Evolutionary conservation across 2,329 filamentous ascomycete genomes (phyloP), one percentile per base, ranked within the genome.

Genomic region (Leptographium galeiforme): DNA sequence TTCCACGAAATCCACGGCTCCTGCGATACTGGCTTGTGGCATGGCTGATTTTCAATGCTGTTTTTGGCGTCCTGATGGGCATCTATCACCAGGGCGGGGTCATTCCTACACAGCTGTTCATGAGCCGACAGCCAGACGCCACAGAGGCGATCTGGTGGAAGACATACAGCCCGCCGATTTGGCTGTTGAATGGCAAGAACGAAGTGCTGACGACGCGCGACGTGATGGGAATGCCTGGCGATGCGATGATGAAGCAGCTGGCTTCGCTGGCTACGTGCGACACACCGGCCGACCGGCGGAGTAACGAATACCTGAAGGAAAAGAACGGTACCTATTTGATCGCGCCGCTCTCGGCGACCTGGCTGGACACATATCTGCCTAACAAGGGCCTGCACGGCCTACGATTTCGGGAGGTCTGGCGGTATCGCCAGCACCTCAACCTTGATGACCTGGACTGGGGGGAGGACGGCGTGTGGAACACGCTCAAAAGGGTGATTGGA

Each of bases 61-160:
- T 78, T 6, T 72, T 89, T 4, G 86, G 85, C 5, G 63, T 84
- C 0, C 65, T 91, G 48, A 89, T 90, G 84, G 87, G 87, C n/a
- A 71, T 80, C 5, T 91, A 88, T 63, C 87, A 91, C 65, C 87
- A 91, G 68, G 87, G 84, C 33, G 87, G 87, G 45, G 79, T 90
- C 32, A 76, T 91, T 1, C 84, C 86, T 0, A 81, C 80, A 8
- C 87, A 91, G 62, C 79, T 85, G 0, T 87, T 87, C 63, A 74
- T 91, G 62, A 85, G 81, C 62, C 78, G 78, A 53, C 82, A 86
- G 58, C 74, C 79, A 6, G 82, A 85, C 57, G 80, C 85, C 10
- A 82, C 81, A 2, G 75, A 84, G 38, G 84, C 83, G 4, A 74
- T 87, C 50, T 91, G 87, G 87, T 91, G 87, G 87, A 90, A 89